Conservation (phyloP, 306 rosid species). For the Fragaria nilgerrensis region DNA sequence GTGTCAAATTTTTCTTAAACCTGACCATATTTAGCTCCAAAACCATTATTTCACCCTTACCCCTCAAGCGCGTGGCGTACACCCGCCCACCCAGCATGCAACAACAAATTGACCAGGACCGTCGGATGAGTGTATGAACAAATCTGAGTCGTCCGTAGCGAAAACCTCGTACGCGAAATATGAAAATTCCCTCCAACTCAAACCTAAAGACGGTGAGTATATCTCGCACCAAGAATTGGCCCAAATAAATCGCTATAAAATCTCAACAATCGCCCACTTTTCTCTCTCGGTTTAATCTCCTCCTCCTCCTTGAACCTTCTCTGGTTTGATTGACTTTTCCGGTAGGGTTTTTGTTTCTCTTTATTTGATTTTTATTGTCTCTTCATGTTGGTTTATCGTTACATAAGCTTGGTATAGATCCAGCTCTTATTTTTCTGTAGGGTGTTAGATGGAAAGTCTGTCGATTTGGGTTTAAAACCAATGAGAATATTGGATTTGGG, state of each 20-base stretch:
- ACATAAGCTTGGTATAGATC: neutral
- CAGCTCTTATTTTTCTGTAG: neutral
- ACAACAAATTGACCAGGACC: neutral
- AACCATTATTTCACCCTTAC: neutral
- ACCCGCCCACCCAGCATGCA: neutral
- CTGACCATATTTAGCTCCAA: neutral
- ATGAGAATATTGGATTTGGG: neutral
- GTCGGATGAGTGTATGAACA: neutral
- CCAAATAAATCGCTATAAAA: constrained; percentile 10
- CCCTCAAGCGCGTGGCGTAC: neutral
- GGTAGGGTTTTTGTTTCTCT: neutral
- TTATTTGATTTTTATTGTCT: neutral
- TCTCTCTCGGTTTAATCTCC: neutral
- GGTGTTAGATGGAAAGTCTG: neutral
- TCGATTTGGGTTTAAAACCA: neutral
- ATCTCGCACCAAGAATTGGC: neutral
- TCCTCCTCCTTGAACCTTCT: neutral
- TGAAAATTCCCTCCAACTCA: constrained; percentile 21
- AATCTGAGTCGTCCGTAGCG: neutral
- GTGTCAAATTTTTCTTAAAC: neutral
- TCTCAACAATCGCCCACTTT: constrained; percentile 6
- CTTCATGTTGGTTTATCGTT: neutral
- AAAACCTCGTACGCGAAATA: neutral
- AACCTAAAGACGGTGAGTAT: neutral
- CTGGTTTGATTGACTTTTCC: neutral